Evolutionary conservation across 148 eudicot species (phyloP).

Genomic region (Arctostaphylos glauca): DNA sequence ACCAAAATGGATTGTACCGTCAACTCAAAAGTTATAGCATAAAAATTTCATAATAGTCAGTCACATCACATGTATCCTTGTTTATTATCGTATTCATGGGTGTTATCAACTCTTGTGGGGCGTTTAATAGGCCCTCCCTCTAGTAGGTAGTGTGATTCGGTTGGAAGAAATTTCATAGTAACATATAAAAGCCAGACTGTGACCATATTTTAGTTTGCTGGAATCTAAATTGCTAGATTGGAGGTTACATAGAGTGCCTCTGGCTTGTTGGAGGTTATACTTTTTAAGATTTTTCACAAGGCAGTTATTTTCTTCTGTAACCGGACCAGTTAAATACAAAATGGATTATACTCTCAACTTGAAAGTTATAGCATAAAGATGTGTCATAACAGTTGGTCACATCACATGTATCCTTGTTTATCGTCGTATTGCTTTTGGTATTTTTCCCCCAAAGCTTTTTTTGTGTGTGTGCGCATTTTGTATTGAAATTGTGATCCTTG

Average conservation of each 20-base stretch:
- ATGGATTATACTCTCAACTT: not conserved
- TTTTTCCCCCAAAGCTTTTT: not conserved
- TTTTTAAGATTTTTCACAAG: not conserved
- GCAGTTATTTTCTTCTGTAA: not conserved
- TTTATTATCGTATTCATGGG: not conserved
- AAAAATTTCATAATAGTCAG: not conserved
- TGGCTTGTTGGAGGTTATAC: not conserved
- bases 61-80: not conserved
- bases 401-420: not conserved
- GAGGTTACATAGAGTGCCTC: not conserved
- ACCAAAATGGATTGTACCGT: not conserved
- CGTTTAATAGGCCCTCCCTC: too few relatives aligned
- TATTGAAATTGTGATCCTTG: not conserved
- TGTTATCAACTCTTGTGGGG: too few relatives aligned
- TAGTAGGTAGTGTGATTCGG: not conserved
- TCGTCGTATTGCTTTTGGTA: not conserved
- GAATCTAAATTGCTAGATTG: not conserved
- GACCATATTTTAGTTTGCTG: not conserved
- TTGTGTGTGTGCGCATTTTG: not conserved
- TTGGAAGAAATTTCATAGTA: not conserved
- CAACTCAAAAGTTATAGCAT: not conserved
- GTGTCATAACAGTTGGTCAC: not conserved
- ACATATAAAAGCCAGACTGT: not conserved
- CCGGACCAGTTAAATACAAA: not conserved
- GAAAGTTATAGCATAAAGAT: not conserved